Conservation (phyloP, 768 basidiomycete genomes). For the Kwoniella heveanensis region DNA sequence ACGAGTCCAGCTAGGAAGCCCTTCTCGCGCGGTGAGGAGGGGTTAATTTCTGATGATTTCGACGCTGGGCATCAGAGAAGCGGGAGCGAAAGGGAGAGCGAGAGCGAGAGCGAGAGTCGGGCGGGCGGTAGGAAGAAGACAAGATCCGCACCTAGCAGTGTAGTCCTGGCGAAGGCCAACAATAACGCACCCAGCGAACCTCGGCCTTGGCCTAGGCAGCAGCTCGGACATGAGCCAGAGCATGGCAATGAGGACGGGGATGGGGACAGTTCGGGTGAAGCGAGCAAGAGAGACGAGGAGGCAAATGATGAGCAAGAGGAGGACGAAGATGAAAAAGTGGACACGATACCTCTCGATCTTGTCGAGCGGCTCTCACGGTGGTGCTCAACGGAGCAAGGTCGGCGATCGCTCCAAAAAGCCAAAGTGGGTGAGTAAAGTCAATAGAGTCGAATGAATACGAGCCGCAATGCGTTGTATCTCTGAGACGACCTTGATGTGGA, state of each 20-base stretch:
- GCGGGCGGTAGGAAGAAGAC: no score
- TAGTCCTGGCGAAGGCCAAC: no score
- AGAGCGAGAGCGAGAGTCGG: no score
- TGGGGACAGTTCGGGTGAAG: background rate
- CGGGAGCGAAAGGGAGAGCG: no score
- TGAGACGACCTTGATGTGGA: background rate
- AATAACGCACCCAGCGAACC: no score
- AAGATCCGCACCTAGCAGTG: no score
- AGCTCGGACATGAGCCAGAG: no score
- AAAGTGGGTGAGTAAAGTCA: slow-evolving; percentile 14
- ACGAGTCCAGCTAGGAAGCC: no score
- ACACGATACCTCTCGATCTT: slow-evolving; percentile 24
- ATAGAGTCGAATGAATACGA: background rate
- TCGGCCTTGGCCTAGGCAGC: no score
- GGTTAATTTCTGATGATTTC: no score
- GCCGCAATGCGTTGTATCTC: background rate
- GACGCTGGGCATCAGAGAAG: no score
- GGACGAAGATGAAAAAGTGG: background rate
- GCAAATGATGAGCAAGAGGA: background rate
- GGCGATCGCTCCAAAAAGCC: background rate
- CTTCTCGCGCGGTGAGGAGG: no score
- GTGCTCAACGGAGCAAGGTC: slow-evolving; percentile 21
- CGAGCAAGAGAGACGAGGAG: background rate
- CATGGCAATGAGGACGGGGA: background rate
- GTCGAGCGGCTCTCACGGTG: slow-evolving; percentile 34